phyloP scores from a whole-genome alignment of 2,329 filamentous ascomycete species.

The Aureobasidium musti region DNA sequence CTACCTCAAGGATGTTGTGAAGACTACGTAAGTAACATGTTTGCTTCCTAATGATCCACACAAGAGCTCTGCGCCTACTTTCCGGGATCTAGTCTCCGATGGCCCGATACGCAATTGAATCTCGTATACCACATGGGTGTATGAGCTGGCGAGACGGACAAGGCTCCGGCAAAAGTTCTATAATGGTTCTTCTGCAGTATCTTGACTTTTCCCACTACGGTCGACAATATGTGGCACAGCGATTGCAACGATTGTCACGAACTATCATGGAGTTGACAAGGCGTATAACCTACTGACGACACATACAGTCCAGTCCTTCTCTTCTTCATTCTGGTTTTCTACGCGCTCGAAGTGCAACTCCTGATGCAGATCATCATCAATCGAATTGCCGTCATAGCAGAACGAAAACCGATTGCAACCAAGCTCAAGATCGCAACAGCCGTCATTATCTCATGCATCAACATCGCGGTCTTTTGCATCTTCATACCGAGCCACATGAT shows the following conservation, averaged over 20 bases:
- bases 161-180: neutral
- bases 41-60: no score
- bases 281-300: neutral
- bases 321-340: conserved; percentile 36
- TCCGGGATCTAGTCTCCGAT: neutral
- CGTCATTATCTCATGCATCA: conserved; percentile 45
- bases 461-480: conserved; percentile 35
- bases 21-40: conserved; percentile 15
- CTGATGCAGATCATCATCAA: conserved; percentile 46
- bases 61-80: neutral
- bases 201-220: neutral
- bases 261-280: neutral
- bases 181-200: neutral
- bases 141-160: neutral
- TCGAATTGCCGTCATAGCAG: conserved; percentile 36
- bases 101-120: neutral
- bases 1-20: conserved; percentile 36
- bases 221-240: neutral
- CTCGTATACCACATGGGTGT: neutral
- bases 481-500: conserved; percentile 46
- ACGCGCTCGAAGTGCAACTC: conserved; percentile 29
- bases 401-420: conserved; percentile 34
- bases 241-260: neutral
- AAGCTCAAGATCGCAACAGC: conserved; percentile 45
- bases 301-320: conserved; percentile 1